These are phyloP conservation scores for Parascedosporium putredinis DNA, from an alignment of 2,329 filamentous ascomycete species.

Conservation along the genomic window DNA sequence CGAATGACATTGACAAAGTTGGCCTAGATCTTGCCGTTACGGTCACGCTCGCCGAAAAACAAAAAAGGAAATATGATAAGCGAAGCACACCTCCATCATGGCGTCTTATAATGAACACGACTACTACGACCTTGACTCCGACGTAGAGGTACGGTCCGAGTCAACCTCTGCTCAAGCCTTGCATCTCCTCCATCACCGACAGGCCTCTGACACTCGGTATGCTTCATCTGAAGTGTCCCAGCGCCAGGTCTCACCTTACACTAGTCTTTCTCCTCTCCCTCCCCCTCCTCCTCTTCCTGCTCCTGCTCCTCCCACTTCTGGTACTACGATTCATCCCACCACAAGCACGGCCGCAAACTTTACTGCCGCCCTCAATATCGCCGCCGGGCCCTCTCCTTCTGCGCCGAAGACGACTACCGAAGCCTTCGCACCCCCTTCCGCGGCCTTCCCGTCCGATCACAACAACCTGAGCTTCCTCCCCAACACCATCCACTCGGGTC, in stretches of 20 bases:
- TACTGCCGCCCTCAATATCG: neutral
- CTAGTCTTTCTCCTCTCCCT: neutral
- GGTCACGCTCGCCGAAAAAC: too few species aligned
- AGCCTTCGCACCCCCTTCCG: neutral
- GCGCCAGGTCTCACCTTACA: slow-evolving; percentile 1
- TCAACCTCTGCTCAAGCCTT: slow-evolving; percentile 1
- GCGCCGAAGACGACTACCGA: neutral
- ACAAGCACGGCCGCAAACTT: neutral
- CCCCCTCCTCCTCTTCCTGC: neutral
- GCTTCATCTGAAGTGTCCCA: slow-evolving; percentile 8
- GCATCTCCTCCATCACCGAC: slow-evolving; percentile 2
- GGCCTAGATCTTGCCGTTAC: too few species aligned
- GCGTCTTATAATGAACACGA: neutral
- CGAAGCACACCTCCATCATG: neutral
- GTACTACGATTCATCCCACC: neutral
- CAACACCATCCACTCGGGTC: slow-evolving; percentile 2
- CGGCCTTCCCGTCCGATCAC: neutral
- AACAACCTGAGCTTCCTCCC: neutral
- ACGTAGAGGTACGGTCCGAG: neutral
- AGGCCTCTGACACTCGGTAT: slow-evolving; percentile 5
- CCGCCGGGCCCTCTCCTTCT: neutral
- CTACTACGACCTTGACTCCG: slow-evolving; percentile 4
- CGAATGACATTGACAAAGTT: neutral
- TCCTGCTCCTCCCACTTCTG: neutral
- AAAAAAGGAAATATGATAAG: neutral